Evolutionary conservation across 2,329 filamentous ascomycete species (phyloP).

Genomic region (Volutella citrinella): DNA sequence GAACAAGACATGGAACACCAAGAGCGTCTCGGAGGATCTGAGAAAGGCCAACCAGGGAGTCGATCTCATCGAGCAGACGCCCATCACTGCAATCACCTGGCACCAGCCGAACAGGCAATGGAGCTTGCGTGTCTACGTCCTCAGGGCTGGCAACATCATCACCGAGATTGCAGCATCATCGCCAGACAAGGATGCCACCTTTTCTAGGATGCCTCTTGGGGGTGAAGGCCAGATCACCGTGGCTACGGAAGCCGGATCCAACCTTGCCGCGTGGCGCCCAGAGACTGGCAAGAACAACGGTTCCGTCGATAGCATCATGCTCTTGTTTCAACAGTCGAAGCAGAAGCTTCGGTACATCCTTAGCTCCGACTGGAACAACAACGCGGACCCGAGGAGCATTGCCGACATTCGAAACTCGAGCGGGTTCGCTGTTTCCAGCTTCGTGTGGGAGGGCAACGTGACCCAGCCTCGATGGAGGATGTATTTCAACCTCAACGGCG

Average conservation of each 20-base stretch:
- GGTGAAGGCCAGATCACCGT: background rate
- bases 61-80: background rate
- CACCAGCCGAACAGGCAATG: background rate
- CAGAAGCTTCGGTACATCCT: background rate
- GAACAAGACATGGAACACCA: constrained; percentile 3
- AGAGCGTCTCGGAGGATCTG: constrained; percentile 1
- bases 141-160: constrained; percentile 1
- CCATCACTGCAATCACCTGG: constrained; percentile 2
- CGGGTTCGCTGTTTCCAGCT: too few species aligned
- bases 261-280: constrained; percentile 4
- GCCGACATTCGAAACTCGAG: too few species aligned
- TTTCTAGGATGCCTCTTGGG: too few species aligned
- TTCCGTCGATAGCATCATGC: background rate
- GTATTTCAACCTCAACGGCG: too few species aligned
- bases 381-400: too few species aligned
- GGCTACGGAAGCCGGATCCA: background rate
- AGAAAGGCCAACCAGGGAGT: background rate
- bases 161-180: background rate
- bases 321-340: constrained; percentile 2
- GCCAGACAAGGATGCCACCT: too few species aligned
- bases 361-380: too few species aligned
- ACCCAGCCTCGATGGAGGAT: too few species aligned
- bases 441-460: too few species aligned
- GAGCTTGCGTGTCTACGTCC: constrained; percentile 4
- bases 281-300: background rate